Base-by-base conservation (phyloP, 108 stramenopile genomes). In the Fistulifera solaris region DNA sequence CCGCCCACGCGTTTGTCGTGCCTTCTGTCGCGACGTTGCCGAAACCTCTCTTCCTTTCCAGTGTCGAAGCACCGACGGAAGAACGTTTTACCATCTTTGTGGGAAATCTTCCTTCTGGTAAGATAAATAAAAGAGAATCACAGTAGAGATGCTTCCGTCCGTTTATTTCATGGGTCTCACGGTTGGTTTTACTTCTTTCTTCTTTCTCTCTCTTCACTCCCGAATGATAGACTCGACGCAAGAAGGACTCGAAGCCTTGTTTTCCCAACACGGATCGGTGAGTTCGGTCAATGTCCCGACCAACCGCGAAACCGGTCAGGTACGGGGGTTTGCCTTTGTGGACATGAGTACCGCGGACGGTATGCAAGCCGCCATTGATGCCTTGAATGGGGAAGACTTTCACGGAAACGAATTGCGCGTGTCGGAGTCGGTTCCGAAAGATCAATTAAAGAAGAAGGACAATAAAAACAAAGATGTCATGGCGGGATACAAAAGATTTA, bases 291-390 rank as follows among this genome's bases (percentile, higher is more conserved):
- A 28, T 26, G 23, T 75, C 24, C 73, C 73, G 1, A 16, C 41
- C 3, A 45, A 75, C 27, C 15, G 24, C 0, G 56, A 59, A 10
- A 54, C 42, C 38, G 67, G 57, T 16, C 5, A 26, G 26, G 40
- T 55, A 27, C 65, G 62, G 18, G 95, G 93, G 38, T 93, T 93
- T 61, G 91, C 73, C 27, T 94, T 96, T 66, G 87, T 96, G 26
- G 77, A 78, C 58, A 82, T 93, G 71, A 49, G 67, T 23, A 67
- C 77, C 27, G 72, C 67, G 19, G 85, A 87, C 23, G 79, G 72
- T 40, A 63, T 72, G 52, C 63, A 67, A n/a, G 56, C 54, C 18
- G 83, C 78, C 16, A 78, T 86, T 31, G 66, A 67, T 12, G 75
- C 62, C 0, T 45, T 87, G 25, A 67, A 85, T 56, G 72, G 75